These are phyloP conservation scores for Udeniomyces megalosporus DNA, from an alignment of 768 basidiomycete genomes.

Conservation along the genomic window DNA sequence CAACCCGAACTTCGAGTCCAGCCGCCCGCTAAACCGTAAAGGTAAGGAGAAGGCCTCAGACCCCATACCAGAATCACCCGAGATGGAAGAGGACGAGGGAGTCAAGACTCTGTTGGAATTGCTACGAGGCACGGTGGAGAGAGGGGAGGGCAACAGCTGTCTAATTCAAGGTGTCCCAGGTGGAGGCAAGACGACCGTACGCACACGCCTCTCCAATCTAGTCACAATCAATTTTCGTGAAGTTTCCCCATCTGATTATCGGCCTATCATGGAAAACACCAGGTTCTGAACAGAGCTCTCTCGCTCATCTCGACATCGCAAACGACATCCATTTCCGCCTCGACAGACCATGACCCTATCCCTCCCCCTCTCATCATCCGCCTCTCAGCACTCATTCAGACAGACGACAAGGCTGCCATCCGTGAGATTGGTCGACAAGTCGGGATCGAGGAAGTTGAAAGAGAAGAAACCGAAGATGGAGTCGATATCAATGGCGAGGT, in stretches of 20 bases:
- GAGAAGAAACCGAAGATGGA: not conserved
- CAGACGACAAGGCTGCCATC: conserved; percentile 74
- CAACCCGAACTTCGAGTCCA: not conserved
- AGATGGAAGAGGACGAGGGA: conserved; percentile 32
- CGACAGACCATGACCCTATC: conserved; percentile 14
- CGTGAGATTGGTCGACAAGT: conserved; percentile 81
- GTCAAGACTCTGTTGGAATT: conserved; percentile 46
- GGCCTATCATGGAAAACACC: too few relatives aligned
- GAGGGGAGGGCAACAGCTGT: conserved; percentile 89
- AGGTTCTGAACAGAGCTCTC: conserved; percentile 18
- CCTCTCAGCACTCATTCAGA: conserved; percentile 70
- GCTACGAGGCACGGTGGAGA: conserved; percentile 51
- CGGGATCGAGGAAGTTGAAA: conserved; percentile 30
- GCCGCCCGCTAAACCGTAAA: not conserved
- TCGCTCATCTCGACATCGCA: not conserved
- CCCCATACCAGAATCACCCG: not conserved
- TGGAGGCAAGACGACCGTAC: conserved; percentile 67
- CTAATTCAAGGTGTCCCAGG: conserved; percentile 69
- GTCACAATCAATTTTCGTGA: not conserved
- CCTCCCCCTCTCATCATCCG: conserved; percentile 28
- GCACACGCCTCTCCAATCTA: too few relatives aligned
- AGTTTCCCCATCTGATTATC: not conserved
- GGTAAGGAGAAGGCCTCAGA: conserved; percentile 3
- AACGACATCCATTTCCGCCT: too few relatives aligned
- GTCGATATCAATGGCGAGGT: conserved; percentile 19